Evolutionary conservation across 352 stramenopile genomes (phyloP).

Genomic region (Globisporangium emineosum): DNA sequence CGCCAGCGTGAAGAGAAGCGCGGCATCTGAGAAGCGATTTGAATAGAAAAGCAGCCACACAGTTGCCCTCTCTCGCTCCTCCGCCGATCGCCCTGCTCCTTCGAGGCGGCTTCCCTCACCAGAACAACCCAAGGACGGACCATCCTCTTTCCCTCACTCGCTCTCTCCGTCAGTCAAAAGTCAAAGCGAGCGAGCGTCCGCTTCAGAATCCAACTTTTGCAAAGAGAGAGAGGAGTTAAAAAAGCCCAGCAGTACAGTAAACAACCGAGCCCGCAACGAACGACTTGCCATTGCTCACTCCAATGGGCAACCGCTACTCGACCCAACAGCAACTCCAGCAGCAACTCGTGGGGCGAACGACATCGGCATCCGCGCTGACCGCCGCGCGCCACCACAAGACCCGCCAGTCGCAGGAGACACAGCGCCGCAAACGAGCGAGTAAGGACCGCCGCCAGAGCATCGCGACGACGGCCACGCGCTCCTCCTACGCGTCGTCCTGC

Average conservation of each 20-base stretch:
- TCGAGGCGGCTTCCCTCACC: too few relatives aligned
- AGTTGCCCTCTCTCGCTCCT: neutral
- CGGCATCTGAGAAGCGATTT: conserved; percentile 21
- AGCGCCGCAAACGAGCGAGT: neutral
- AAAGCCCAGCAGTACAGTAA: neutral
- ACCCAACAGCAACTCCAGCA: conserved; percentile 6
- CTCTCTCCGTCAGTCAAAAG: too few relatives aligned
- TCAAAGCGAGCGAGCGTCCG: neutral
- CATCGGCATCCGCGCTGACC: neutral
- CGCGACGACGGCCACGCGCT: conserved; percentile 6
- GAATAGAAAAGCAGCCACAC: conserved; percentile 5
- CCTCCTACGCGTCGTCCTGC: conserved; percentile 5
- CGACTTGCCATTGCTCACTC: neutral
- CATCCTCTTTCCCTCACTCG: neutral
- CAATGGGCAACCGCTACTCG: conserved; percentile 13
- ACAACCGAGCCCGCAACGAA: neutral
- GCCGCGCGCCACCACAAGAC: conserved; percentile 17
- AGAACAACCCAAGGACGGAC: neutral
- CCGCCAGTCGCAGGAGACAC: conserved; percentile 14
- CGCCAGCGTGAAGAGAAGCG: conserved; percentile 3
- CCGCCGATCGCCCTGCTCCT: neutral
- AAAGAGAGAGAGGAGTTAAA: conserved; percentile 1
- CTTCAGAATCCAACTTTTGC: conserved; percentile 12
- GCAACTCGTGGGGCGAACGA: neutral
- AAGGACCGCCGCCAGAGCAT: conserved; percentile 6